Evolutionary conservation across 2,329 filamentous ascomycete species (phyloP), one percentile per base, ranked within the genome.

Genomic region (Ascochyta lentis): DNA sequence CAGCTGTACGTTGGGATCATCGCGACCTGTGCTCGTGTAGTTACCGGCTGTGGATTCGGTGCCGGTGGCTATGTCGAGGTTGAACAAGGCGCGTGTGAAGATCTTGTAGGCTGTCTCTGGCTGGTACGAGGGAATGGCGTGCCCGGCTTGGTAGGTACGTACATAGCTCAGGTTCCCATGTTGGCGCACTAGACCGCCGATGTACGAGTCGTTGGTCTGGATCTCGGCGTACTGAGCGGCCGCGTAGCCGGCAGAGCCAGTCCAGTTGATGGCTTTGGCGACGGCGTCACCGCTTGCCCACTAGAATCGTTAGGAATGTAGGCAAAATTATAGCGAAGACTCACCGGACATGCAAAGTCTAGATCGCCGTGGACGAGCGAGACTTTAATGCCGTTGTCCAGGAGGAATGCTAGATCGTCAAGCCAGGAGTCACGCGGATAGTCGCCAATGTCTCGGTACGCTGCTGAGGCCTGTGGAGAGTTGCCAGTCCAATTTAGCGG

Each of bases 51-150:
- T 55, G 1, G 34, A 43, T 9, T 51, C 35, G 6, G 60, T 66
- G 5, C 81, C 81, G 2, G 79, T 80, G 13, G 78, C 78, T 49
- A 85, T 71, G 51, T 83, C 80, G 29, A 71, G 63, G 24, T 78
- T 74, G 3, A 63, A 54, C 60, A 83, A 71, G 12, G 76, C 76
- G 15, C 82, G 76, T 4, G 78, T 77, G 66, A 84, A 84, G 49
- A 84, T 75, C 4, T 77, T 78, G 56, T 81, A 83, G 0, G 78
- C 77, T 0, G 81, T 81, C 61, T 84, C 61, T 41, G 74, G 76
- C 58, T 79, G 76, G 61, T 76, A 78, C 52, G 66, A 74, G 0
- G 75, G 74, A 3, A 77, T 74, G 41, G 74, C 69, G 49, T 79
- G 77, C 3, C 77, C 77, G 13, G 76, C 67, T 19, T 79, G 73